Evolutionary conservation across 2,329 filamentous ascomycete genomes (phyloP).

Genomic region (Trichoderma harzianum): DNA sequence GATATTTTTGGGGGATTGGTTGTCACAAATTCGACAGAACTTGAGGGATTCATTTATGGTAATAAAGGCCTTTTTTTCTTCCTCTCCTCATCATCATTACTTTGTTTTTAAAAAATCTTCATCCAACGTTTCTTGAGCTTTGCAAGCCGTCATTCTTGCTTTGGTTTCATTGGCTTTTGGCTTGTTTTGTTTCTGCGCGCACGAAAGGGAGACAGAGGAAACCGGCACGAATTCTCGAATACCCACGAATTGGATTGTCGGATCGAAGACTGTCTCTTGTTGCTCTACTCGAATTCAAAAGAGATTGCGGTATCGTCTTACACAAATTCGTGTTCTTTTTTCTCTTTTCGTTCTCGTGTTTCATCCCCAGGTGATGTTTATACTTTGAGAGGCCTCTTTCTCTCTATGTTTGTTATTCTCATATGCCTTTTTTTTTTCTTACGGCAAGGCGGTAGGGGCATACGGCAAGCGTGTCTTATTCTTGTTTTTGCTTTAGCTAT

Average conservation of each 20-base stretch:
- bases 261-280: not conserved
- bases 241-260: not conserved
- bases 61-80: slow-evolving; percentile 17
- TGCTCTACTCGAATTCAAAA: not conserved
- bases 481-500: not conserved
- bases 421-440: not conserved
- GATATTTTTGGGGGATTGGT: not conserved
- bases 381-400: not conserved
- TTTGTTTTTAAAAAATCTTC: not conserved
- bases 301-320: not conserved
- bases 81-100: slow-evolving; percentile 9
- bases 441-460: not conserved
- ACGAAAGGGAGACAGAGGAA: not conserved
- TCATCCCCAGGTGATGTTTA: not conserved
- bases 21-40: not conserved
- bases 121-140: not conserved
- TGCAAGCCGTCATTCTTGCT: not conserved
- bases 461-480: not conserved
- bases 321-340: not conserved
- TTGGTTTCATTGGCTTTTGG: not conserved
- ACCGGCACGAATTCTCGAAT: not conserved
- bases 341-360: not conserved
- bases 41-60: slow-evolving; percentile 7
- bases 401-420: not conserved
- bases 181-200: not conserved